These are phyloP conservation scores for Lunasporangiospora selenospora DNA, from an alignment of 192 early-diverging fungal species.

Conservation along the genomic window DNA sequence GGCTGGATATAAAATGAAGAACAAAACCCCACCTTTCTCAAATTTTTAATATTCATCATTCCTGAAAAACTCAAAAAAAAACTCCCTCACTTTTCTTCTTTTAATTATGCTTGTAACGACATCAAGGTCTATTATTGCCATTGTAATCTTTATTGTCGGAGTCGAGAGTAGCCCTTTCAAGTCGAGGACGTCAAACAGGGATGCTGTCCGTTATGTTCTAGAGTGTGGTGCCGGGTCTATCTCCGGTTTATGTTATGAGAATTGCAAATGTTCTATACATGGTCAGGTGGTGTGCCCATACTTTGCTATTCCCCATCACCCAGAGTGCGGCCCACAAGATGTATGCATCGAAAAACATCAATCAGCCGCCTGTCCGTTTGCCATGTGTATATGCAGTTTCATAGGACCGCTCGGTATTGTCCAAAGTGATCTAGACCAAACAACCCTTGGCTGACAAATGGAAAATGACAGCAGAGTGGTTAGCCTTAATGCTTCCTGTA, in stretches of 20 bases:
- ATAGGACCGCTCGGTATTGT: slow-evolving; percentile 13
- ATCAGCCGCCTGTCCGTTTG: slow-evolving; percentile 11
- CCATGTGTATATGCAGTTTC: slow-evolving; percentile 18
- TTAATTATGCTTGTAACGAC: slow-evolving; percentile 16
- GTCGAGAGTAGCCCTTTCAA: slow-evolving; percentile 9
- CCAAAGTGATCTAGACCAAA: slow-evolving; percentile 11
- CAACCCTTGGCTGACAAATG: too few species aligned
- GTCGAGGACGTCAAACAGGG: slow-evolving; percentile 11
- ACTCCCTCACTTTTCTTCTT: slow-evolving; percentile 7
- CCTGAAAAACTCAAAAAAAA: slow-evolving; percentile 16
- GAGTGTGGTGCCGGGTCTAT: slow-evolving; percentile 25
- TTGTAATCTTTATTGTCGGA: slow-evolving; percentile 23
- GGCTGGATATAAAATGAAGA: slow-evolving; percentile 5
- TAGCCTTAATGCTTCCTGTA: too few species aligned
- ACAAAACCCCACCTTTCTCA: slow-evolving; percentile 11
- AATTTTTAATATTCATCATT: slow-evolving; percentile 18
- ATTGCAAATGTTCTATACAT: too few species aligned
- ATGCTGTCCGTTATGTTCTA: slow-evolving; percentile 20
- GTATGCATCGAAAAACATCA: slow-evolving; percentile 15
- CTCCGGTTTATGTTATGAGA: slow-evolving; percentile 4
- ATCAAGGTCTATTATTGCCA: slow-evolving; percentile 16
- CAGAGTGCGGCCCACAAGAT: slow-evolving; percentile 10
- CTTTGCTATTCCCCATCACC: slow-evolving; percentile 11
- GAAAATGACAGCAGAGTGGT: too few species aligned
- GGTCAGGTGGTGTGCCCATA: slow-evolving; percentile 17